Base-by-base conservation (phyloP, 345 rosid species). In the Citrus maxima region DNA sequence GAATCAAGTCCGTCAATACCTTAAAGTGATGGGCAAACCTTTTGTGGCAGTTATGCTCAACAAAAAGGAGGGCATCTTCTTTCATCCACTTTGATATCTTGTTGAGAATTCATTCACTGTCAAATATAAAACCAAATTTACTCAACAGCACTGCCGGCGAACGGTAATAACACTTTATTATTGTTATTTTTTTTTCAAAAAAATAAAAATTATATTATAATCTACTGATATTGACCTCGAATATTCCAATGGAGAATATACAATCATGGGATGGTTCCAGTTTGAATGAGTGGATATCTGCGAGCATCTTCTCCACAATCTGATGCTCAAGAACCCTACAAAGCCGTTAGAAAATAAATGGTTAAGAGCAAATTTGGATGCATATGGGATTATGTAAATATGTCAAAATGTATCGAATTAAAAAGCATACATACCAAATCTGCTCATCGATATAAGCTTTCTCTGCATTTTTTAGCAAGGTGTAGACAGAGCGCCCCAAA, bases 11-110 rank as follows among this genome's bases (percentile, higher is more conserved):
- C 54, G 32, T 3, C 25, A 49, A 66, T 81, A 93, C 97, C 95
- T 93, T 94, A 80, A 87, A 93, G 83, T 93, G 93, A 78, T 92
- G 93, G 38, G 97, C 94, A 85, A 35, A 35, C 38, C 38, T 6
- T 35, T 35, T 35, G 38, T 35, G 38, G 38, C 38, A 35, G 38
- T 35, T 35, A 35, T 35, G 38, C 38, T 6, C 37, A 35, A 6
- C 37, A 35, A 92, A 93, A 63, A 91, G 90, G 70, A 88, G 88
- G 82, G 90, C 63, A 32, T 93, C 97, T 49, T 89, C 84, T 60
- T 88, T 92, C 97, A 93, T 88, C 99, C 99, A 95, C 34, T 71
- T 84, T 30, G 93, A 89, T 75, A 93, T 90, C 82, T 93, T 95
- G 82, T 86, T 84, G 55, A 95, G 89, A 79, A 92, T 95, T 95